Base-by-base conservation (phyloP, 768 basidiomycete species). In the Daedaleopsis nitida region DNA sequence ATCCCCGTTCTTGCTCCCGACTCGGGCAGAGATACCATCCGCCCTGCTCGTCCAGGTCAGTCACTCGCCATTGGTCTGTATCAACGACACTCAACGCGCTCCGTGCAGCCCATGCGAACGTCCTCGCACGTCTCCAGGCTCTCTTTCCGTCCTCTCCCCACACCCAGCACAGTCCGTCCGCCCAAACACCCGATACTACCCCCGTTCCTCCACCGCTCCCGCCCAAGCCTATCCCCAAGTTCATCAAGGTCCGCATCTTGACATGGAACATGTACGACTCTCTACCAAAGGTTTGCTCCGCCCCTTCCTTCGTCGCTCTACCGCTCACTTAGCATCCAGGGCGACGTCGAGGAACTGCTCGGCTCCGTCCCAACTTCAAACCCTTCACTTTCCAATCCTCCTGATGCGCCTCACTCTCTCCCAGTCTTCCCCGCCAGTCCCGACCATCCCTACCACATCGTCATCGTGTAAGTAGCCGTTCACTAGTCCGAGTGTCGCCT, bases 211-310 rank as follows among this genome's bases (percentile, higher is more conserved):
- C 65, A 27, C 59, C 66, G n/a, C 56, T 69, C 21, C 70, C 52
- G 1, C 68, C 74, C 17, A 37, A 56, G 11, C 63, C 69, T 12
- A 61, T 72, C 5, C 73, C 74, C 1, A 80, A 77, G 64, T 81
- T 80, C 69, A 75, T 92, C 48, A 92, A 92, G 68, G 75, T 91
- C 42, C 77, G 86, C 45, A 83, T 92, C 50, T 54, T 91, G 37
- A 88, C 88, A 39, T 93, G 91, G 91, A 93, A 92, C 65, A 93
- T 93, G 91, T 88, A 92, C 64, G 89, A 92, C 64, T 87, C 87
- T 0, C 68, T 92, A 6, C 91, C 91, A 34, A 92, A 89, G 81
- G 89, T 86, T 32, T 16, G 69, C 19, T n/a, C 44, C 21, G 56
- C 38, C 16, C 12, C 23, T 32, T 10, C 32, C 38, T 16, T 11